Base-by-base conservation (phyloP, 2,329 filamentous ascomycete species). In the Raffaelea albimanens region DNA sequence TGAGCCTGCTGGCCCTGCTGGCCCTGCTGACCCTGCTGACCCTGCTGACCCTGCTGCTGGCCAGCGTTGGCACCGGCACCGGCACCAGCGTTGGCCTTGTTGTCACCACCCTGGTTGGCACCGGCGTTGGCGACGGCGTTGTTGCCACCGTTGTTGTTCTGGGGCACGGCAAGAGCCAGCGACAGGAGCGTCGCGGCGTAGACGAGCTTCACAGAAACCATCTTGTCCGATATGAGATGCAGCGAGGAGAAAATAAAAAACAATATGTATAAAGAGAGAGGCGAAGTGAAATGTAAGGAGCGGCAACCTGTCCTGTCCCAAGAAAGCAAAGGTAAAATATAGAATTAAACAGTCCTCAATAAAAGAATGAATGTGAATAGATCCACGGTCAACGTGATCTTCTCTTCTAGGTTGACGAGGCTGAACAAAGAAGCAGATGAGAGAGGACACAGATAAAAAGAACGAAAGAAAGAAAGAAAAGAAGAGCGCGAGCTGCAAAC, bases 341-440 rank as follows among this genome's bases (percentile, higher is more conserved):
- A 38, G 43, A n/a, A 33, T 34, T 42, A 47, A 48, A 38, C 44
- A 48, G 43, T 49, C 44, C 46, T 23, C 11, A 29, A 23, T 39
- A 41, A 52, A 52, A 50, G 49, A 55, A 50, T 47, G 50, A 50
- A 50, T 45, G 41, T 46, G 44, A 51, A 52, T 19, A 55, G 57
- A 60, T 55, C 43, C 56, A 62, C 60, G 60, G 51, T 62, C 60
- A 61, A 62, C 60, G 59, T 58, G 60, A 57, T 58, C 57, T 54
- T 56, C 51, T 52, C 49, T 41, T 58, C 54, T 59, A 56, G 55
- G 52, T 57, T 56, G 49, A 56, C 54, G 58, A 57, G 56, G 50
- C 50, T 49, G 52, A 52, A 51, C 48, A 53, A n/a, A 51, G 48
- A 49, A 52, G 45, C 20, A 52, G 25, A 45, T 36, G 48, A 52